These are phyloP conservation scores for Fusarium kyushuense DNA, from an alignment of 2,329 filamentous ascomycete species.

Conservation along the genomic window DNA sequence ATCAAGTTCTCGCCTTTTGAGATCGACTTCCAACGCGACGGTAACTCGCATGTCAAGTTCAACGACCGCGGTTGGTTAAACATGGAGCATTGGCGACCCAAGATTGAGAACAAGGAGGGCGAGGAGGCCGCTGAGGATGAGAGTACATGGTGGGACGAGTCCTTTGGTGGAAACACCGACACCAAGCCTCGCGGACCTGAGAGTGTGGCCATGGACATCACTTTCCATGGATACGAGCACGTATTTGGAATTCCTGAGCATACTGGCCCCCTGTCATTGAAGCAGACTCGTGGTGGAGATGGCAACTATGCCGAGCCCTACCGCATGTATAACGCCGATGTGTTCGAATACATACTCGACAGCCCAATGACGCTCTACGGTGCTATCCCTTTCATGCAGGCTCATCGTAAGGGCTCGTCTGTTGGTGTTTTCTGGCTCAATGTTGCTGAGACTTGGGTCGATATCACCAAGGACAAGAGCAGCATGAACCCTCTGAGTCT, in stretches of 20 bases:
- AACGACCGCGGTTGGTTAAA: conserved; percentile 93
- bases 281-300: conserved; percentile 88
- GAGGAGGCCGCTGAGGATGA: conserved; percentile 76
- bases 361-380: conserved; percentile 99
- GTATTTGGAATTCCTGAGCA: conserved; percentile 97
- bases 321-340: conserved; percentile 93
- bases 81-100: conserved; percentile 93
- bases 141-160: conserved; percentile 97
- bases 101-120: conserved; percentile 75
- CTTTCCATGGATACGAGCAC: conserved; percentile 90
- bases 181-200: conserved; percentile 95
- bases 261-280: conserved; percentile 86
- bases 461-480: conserved; percentile 85
- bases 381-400: conserved; percentile 98
- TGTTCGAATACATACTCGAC: conserved; percentile 97
- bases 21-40: conserved; percentile 88
- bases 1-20: conserved; percentile 86
- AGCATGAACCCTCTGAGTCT: conserved; percentile 82
- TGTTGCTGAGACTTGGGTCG: conserved; percentile 96
- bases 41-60: conserved; percentile 83
- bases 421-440: conserved; percentile 99
- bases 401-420: conserved; percentile 91
- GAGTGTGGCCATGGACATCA: conserved; percentile 89
- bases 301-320: conserved; percentile 91
- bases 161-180: conserved; percentile 94